These are phyloP conservation scores for Aspergillus heteromorphus DNA, from an alignment of 495 filamentous ascomycete genomes.

Conservation along the genomic window DNA sequence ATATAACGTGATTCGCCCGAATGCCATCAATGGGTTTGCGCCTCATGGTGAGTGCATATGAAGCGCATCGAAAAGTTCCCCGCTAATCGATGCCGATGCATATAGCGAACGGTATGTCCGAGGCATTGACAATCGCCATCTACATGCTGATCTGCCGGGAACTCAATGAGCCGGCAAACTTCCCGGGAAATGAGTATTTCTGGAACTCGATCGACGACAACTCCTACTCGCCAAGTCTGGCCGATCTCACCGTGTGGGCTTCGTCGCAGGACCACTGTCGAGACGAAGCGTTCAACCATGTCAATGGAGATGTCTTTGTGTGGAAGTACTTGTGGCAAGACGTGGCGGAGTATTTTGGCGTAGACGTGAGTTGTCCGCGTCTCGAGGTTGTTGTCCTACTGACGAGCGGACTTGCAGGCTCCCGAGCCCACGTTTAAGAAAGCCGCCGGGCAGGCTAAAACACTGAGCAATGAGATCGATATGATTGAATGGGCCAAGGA, in stretches of 20 bases:
- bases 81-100: no score
- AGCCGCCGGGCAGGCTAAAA: conserved; percentile 13
- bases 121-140: conserved; percentile 18
- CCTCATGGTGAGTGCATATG: conserved; percentile 14
- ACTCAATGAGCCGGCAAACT: conserved; percentile 8
- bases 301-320: conserved; percentile 26
- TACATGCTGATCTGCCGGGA: conserved; percentile 28
- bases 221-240: conserved; percentile 21
- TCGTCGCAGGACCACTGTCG: conserved; percentile 12
- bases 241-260: conserved; percentile 20
- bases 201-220: conserved; percentile 23
- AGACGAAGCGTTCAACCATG: conserved; percentile 26
- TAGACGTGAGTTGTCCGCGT: conserved; percentile 7
- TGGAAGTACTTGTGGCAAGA: conserved; percentile 25
- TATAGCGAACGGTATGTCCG: conserved; percentile 28
- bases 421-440: conserved; percentile 14
- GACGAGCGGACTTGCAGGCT: not conserved
- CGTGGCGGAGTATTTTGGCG: conserved; percentile 20
- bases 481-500: conserved; percentile 27
- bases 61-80: not conserved
- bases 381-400: not conserved
- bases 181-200: conserved; percentile 22
- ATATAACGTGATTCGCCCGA: conserved; percentile 28
- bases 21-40: conserved; percentile 24
- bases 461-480: conserved; percentile 15